Evolutionary conservation across 2,329 filamentous ascomycete species (phyloP).

Genomic region (Domatiomyces catenatus): DNA sequence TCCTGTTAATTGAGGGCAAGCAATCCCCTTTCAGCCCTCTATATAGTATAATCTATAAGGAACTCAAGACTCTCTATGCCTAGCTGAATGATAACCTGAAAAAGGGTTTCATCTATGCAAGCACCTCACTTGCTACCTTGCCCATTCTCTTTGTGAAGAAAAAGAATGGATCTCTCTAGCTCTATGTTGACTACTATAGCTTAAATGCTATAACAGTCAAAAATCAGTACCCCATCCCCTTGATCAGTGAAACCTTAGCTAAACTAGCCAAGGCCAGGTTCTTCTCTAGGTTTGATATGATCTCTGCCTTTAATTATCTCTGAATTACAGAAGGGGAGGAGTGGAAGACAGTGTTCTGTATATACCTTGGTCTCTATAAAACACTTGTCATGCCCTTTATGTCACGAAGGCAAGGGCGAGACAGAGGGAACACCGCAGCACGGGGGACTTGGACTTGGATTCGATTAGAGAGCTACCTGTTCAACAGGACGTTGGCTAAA

Average conservation of each 20-base stretch:
- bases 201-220: slow-evolving; percentile 23
- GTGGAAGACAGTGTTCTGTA: slow-evolving; percentile 22
- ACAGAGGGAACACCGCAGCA: too few species aligned
- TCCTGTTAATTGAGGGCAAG: too few species aligned
- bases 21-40: too few species aligned
- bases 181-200: slow-evolving; percentile 21
- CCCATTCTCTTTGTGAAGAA: slow-evolving; percentile 3
- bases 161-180: slow-evolving; percentile 4
- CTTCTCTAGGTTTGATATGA: slow-evolving; percentile 18
- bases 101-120: slow-evolving; percentile 1
- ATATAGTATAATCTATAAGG: too few species aligned
- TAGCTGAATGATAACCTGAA: slow-evolving; percentile 2
- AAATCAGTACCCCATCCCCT: slow-evolving; percentile 16
- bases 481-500: too few species aligned
- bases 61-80: neutral
- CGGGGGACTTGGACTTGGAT: too few species aligned
- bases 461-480: too few species aligned
- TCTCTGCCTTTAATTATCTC: slow-evolving; percentile 16
- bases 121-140: neutral
- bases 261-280: slow-evolving; percentile 5
- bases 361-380: slow-evolving; percentile 17
- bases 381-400: slow-evolving; percentile 22
- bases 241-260: slow-evolving; percentile 18
- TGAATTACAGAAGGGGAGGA: slow-evolving; percentile 18
- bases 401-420: too few species aligned